A percentile compares a stretch with the other conserved stretches of the same genome.
phyloP scores from a whole-genome alignment of 129 eudicot species.

The Arctium minus region DNA sequence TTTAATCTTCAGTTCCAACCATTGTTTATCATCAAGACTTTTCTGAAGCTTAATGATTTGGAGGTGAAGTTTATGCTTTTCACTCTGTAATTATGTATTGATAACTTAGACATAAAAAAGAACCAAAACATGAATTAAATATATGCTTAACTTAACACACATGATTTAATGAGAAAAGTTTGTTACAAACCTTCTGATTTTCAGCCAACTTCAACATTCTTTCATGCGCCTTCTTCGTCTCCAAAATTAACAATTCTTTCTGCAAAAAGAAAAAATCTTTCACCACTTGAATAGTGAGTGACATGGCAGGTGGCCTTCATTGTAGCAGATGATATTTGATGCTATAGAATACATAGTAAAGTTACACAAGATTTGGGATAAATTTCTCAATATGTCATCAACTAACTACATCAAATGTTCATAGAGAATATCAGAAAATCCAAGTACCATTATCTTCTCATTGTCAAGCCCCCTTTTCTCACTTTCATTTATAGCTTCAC shows the following conservation, averaged over 20 bases:
- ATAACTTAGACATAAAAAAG: background rate
- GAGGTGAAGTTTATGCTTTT: conserved; percentile 49
- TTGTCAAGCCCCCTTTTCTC: conserved; percentile 49
- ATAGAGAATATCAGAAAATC: background rate
- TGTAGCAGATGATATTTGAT: background rate
- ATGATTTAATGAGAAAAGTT: background rate
- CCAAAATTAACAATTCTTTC: conserved; percentile 55
- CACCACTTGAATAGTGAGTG: background rate
- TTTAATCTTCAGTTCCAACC: conserved; percentile 39
- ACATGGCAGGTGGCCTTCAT: background rate
- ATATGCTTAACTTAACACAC: background rate
- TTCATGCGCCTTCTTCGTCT: conserved; percentile 54
- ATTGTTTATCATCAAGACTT: conserved; percentile 51
- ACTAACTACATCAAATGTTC: background rate
- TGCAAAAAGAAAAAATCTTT: conserved; percentile 7
- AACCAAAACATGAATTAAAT: background rate
- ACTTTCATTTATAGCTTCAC: conserved; percentile 46
- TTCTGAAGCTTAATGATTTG: conserved; percentile 44
- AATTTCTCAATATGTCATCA: background rate
- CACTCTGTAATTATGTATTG: conserved; percentile 32
- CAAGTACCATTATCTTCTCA: conserved; percentile 47
- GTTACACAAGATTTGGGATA: background rate
- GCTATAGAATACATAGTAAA: background rate
- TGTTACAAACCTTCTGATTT: conserved; percentile 13
- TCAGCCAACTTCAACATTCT: conserved; percentile 52